Evolutionary conservation across 164 flowering plant genomes (phyloP), one percentile per base, ranked within the genome.

Genomic region (Cinnamomum micranthum): DNA sequence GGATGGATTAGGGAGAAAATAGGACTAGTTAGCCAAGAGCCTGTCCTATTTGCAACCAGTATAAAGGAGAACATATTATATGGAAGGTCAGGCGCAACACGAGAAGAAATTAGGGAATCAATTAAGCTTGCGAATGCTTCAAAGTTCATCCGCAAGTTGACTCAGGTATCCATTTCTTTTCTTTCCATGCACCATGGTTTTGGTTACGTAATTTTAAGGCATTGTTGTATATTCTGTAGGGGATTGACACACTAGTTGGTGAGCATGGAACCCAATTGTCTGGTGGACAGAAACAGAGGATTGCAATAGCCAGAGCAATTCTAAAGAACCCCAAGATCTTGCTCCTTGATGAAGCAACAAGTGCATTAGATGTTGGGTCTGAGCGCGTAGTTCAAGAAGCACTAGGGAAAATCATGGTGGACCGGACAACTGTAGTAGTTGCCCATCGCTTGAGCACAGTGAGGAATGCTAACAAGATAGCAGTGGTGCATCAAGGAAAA

Each of bases 201-300:
- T 86, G 51, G 88, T 88, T 58, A 86, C 86, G 15, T 76, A 77
- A 27, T 88, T 89, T 90, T 63, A 82, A 89, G 59, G 87, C 90
- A 50, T 83, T 85, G 88, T 90, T 65, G 69, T 68, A 22, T 13
- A 20, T 35, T 23, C n/a, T 33, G 35, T 22, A 92, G 95, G 93
- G 97, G 2, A 82, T 91, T 51, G 87, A 91, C 59, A 91, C 95
- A 24, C 83, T 84, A 86, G 93, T 82, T 4, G 93, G 95, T 1
- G 89, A 89, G 78, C 88, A 84, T 70, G 95, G 95, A 72, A 87
- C 89, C 7, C 89, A 86, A 58, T 77, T 91, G 65, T 91, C 95
- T 12, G 93, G 95, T 23, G 95, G 93, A 63, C 93, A 90, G 60
- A 88, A 90, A 85, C 94, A 90, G 78, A 84, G 94, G 78, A 78